Conservation (phyloP, 1,139 yeast species). For the Pneumocystis sp. region DNA sequence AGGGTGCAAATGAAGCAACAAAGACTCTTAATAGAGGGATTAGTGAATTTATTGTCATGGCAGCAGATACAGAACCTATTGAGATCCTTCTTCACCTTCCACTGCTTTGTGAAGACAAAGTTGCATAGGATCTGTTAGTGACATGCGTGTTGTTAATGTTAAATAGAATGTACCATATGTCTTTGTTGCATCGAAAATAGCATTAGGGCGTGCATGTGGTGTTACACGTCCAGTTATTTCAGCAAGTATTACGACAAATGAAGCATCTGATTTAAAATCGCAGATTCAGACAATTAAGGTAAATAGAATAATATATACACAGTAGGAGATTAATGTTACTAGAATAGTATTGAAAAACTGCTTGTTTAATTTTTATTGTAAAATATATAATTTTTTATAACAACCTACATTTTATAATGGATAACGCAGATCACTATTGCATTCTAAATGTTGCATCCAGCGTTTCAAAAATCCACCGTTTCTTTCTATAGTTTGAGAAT, state of each 20-base stretch:
- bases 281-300: conserved; percentile 94
- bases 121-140: conserved; percentile 23
- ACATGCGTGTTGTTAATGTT: neutral
- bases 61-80: conserved; percentile 98
- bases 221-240: conserved; percentile 98
- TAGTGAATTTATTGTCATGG: conserved; percentile 98
- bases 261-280: conserved; percentile 92
- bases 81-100: conserved; percentile 97
- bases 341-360: neutral
- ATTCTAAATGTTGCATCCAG: conserved; percentile 65
- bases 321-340: conserved; percentile 25
- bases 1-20: conserved; percentile 99
- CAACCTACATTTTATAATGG: conserved; percentile 24
- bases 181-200: conserved; percentile 95
- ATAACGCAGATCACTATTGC: conserved; percentile 52
- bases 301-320: conserved; percentile 93
- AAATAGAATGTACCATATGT: conserved; percentile 64
- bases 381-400: neutral
- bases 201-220: conserved; percentile 99
- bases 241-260: conserved; percentile 96
- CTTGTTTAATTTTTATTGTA: neutral
- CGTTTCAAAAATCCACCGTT: conserved; percentile 38
- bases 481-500: conserved; percentile 61
- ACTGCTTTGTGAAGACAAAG: conserved; percentile 94
- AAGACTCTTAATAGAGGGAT: conserved; percentile 99